Evolutionary conservation across 2,329 filamentous ascomycete species (phyloP).

Genomic region (Fusarium sp.): DNA sequence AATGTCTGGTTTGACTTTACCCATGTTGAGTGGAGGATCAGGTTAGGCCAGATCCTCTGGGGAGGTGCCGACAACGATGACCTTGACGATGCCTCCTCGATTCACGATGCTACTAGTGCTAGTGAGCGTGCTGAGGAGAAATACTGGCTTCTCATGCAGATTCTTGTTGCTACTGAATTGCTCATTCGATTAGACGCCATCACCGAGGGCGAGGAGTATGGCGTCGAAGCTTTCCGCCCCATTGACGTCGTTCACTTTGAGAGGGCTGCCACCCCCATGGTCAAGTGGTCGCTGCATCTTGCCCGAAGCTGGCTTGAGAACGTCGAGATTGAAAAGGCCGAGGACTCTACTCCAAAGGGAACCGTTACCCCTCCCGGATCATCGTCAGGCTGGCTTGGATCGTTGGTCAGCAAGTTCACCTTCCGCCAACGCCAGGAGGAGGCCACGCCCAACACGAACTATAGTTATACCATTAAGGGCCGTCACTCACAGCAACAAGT

Average conservation of each 20-base stretch:
- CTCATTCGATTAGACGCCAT: conserved; percentile 73
- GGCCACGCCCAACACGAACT: conserved; percentile 47
- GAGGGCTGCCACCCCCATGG: conserved; percentile 69
- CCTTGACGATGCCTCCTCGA: conserved; percentile 64
- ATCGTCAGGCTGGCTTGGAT: conserved; percentile 63
- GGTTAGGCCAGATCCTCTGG: conserved; percentile 80
- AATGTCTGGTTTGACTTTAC: conserved; percentile 83
- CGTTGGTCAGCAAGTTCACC: conserved; percentile 66
- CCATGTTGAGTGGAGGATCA: conserved; percentile 79
- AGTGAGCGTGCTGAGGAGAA: conserved; percentile 70
- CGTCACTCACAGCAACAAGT: conserved; percentile 70
- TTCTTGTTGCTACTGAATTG: conserved; percentile 74
- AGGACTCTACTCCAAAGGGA: conserved; percentile 37
- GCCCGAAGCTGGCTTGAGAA: conserved; percentile 77
- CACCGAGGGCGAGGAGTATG: conserved; percentile 69
- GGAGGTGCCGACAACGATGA: conserved; percentile 64
- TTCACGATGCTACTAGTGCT: conserved; percentile 60
- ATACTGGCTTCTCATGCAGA: conserved; percentile 76
- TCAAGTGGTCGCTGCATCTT: conserved; percentile 75
- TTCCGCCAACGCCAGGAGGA: conserved; percentile 56
- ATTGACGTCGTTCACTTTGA: conserved; percentile 72
- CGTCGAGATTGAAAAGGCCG: conserved; percentile 66
- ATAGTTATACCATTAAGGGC: conserved; percentile 64
- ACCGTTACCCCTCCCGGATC: conserved; percentile 22
- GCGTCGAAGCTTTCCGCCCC: conserved; percentile 63